Base-by-base conservation (phyloP, 202 grass and related monocot genomes). In the Zizania palustris region DNA sequence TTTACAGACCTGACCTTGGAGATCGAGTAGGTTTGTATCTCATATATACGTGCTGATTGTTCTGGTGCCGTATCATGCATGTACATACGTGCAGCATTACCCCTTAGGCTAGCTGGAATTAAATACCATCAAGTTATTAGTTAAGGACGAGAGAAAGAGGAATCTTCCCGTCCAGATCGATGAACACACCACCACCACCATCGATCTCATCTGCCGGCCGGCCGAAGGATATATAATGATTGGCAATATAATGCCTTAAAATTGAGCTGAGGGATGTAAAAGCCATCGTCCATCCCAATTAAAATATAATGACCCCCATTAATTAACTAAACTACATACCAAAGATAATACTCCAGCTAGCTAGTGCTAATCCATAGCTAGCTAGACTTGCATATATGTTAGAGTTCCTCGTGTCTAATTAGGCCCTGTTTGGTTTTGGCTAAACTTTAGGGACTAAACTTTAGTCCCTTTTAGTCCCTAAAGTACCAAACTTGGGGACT, bases 151-250 rank as follows among this genome's bases (percentile, higher is more conserved):
- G 86, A 38, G 79, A 50, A 65, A 56, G 22, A 51, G 78, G 88
- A 89, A 93, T 93, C 89, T 83, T 85, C 60, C 51, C 19, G 46
- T 83, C 86, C 84, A 90, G 84, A n/a, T n/a, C n/a, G n/a, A 75
- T 96, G 89, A 89, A 89, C 92, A 89, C 89, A 82, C 75, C 70
- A 91, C n/a, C n/a, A n/a, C n/a, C n/a, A n/a, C n/a, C n/a, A n/a
- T n/a, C n/a, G n/a, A n/a, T n/a, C n/a, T 28, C 28, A 28, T 88
- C 75, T 59, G 73, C 77, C 50, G 11, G 56, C 16, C 11, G 15
- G 15, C 49, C 49, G 16, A 5, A 78, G 49, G 83, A 89, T n/a
- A n/a, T n/a, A n/a, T 84, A 85, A 93, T 89, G 71, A 97, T 93
- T 97, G 88, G 85, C 45, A 74, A n/a, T n/a, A n/a, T n/a, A n/a